phyloP scores from a whole-genome alignment of 805 yeast genomes.

The Metschnikowia sp. region DNA sequence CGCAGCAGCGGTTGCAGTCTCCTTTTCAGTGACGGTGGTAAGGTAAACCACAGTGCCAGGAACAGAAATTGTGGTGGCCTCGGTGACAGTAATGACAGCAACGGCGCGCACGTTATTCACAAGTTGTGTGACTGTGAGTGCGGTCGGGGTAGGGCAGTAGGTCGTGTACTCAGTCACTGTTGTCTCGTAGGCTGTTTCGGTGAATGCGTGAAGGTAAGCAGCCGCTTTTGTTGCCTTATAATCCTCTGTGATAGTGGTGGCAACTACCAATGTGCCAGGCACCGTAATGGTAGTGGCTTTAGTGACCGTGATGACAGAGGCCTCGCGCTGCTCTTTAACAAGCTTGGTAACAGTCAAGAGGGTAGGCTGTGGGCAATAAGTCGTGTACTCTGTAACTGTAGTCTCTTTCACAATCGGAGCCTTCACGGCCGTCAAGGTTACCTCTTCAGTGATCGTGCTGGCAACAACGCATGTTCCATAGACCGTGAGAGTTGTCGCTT shows the following conservation, averaged over 20 bases:
- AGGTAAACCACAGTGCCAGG: conserved; percentile 29
- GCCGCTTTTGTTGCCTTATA: conserved; percentile 9
- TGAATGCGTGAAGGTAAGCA: neutral
- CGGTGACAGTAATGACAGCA: conserved; percentile 24
- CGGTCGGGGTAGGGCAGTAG: conserved; percentile 34
- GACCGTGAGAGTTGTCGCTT: conserved; percentile 31
- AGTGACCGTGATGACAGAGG: conserved; percentile 25
- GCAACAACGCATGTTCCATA: conserved; percentile 31
- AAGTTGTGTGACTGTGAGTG: conserved; percentile 32
- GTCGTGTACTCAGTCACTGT: conserved; percentile 34
- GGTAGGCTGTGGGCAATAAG: conserved; percentile 37
- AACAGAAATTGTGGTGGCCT: conserved; percentile 29
- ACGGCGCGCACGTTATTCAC: conserved; percentile 24
- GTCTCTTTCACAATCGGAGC: conserved; percentile 21
- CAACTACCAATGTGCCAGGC: conserved; percentile 30
- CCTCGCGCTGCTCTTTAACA: conserved; percentile 24
- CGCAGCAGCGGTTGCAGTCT: conserved; percentile 19
- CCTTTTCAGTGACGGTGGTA: conserved; percentile 11
- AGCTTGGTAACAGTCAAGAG: conserved; percentile 34
- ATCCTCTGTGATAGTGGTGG: conserved; percentile 15
- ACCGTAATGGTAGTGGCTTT: conserved; percentile 32
- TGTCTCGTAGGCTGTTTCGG: neutral
- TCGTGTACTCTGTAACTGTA: conserved; percentile 34
- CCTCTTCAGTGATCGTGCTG: conserved; percentile 5
- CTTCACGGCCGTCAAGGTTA: conserved; percentile 9